Base-by-base conservation (phyloP, 805 yeast species). In the Teunomyces stri region DNA sequence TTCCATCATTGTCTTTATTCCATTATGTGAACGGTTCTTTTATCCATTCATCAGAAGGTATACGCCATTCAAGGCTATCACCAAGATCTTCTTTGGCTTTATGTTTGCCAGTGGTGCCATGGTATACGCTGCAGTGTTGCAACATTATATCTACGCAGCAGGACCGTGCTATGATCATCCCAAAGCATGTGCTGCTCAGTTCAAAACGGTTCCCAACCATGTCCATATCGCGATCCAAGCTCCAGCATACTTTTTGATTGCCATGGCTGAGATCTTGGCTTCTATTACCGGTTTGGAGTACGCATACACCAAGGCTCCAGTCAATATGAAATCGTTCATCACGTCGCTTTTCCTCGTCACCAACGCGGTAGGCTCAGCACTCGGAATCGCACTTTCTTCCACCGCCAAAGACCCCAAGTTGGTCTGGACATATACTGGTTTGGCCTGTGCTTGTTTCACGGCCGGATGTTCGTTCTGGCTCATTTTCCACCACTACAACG, bases 241-340 rank as follows among this genome's bases (percentile, higher is more conserved):
- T 12, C 85, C 85, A 15, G 85, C 89, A 3, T 87, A 86, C 65
- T 76, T 85, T 36, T 68, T 87, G 51, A 81, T 85, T 63, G 91
- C 87, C 13, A 61, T 84, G 46, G 79, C 89, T 15, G 95, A 87
- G 65, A 85, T 87, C 55, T 78, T 87, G 53, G 89, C 90, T 28
- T 84, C 87, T 42, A 79, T 86, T 55, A 85, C 92, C 15, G 92
- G 91, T 54, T 77, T 85, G 54, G 92, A 87, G 68, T 85, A 84
- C 60, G 94, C 95, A n/a, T 87, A 85, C 68, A 82, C 90, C 20
- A 84, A 86, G 68, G 92, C 94, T 5, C 94, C 94, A 31, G 76
- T 74, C 4, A 68, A 78, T 40, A 81, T 81, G 86, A 80, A 80
- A 61, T 76, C 85, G 12, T 77, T 81, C 58, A 76, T 82, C 56